These are phyloP conservation scores for Sporothrix brasiliensis DNA, from an alignment of 2,329 filamentous ascomycete genomes.

Conservation along the genomic window DNA sequence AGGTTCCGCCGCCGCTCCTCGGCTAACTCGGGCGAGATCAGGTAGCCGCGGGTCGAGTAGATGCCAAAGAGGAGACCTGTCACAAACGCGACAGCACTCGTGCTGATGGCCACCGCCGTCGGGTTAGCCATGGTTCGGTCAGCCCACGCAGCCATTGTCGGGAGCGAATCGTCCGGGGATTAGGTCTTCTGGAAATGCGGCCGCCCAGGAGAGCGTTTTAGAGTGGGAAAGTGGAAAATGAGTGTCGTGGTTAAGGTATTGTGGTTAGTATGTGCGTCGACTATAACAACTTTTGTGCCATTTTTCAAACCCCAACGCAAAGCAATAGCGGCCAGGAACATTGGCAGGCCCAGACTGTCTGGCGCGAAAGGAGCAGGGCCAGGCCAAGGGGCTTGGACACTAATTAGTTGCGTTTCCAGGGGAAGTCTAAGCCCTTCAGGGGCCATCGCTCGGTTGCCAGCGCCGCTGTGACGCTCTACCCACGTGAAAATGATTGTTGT, in stretches of 20 bases:
- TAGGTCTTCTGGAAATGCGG: neutral
- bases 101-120: slow-evolving; percentile 64
- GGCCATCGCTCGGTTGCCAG: neutral
- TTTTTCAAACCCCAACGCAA: slow-evolving; percentile 17
- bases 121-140: slow-evolving; percentile 28
- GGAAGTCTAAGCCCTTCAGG: no score
- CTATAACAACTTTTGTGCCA: neutral
- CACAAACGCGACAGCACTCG: slow-evolving; percentile 72
- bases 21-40: slow-evolving; percentile 59
- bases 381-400: neutral
- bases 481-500: neutral
- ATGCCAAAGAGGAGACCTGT: slow-evolving; percentile 81
- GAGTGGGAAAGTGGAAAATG: neutral
- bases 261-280: neutral
- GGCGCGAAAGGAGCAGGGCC: slow-evolving; percentile 9
- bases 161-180: neutral
- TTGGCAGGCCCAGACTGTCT: neutral
- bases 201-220: neutral
- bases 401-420: slow-evolving; percentile 6
- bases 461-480: neutral
- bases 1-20: slow-evolving; percentile 60
- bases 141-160: slow-evolving; percentile 27
- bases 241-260: neutral
- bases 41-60: slow-evolving; percentile 66
- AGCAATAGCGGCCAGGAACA: slow-evolving; percentile 1